Evolutionary conservation across 2,329 filamentous ascomycete species (phyloP).

Genomic region (Fusarium sp.): DNA sequence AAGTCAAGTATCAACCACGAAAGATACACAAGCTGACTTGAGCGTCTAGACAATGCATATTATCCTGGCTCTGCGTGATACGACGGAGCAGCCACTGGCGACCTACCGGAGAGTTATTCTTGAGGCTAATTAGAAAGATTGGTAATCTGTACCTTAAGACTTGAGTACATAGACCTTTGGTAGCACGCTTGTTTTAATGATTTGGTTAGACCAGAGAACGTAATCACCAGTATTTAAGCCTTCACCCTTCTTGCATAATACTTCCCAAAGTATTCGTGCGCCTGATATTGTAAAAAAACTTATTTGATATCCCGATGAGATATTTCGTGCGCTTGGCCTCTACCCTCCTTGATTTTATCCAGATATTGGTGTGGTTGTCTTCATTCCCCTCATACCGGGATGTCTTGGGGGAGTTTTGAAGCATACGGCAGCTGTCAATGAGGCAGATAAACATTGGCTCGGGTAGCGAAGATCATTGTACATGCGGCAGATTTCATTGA

Average conservation of each 20-base stretch:
- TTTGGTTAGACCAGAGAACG: no score
- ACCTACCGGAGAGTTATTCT: slow-evolving; percentile 11
- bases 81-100: not conserved
- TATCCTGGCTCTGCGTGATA: slow-evolving; percentile 2
- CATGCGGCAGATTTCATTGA: no score
- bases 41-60: slow-evolving; percentile 6
- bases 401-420: no score
- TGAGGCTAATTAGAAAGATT: not conserved
- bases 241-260: not conserved
- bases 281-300: not conserved
- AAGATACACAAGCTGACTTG: rapidly evolving
- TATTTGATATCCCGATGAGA: not conserved
- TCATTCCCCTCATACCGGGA: no score
- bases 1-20: rapidly evolving
- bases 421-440: no score
- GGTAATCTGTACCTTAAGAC: no score
- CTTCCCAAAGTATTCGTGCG: not conserved
- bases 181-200: no score
- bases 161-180: no score
- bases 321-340: not conserved
- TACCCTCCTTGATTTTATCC: no score
- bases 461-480: no score
- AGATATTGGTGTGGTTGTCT: no score
- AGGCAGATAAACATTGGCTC: no score
- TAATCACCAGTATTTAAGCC: not conserved